These are phyloP conservation scores for Crithidia expoeki DNA, from an alignment of 208 protist species.

Conservation along the genomic window DNA sequence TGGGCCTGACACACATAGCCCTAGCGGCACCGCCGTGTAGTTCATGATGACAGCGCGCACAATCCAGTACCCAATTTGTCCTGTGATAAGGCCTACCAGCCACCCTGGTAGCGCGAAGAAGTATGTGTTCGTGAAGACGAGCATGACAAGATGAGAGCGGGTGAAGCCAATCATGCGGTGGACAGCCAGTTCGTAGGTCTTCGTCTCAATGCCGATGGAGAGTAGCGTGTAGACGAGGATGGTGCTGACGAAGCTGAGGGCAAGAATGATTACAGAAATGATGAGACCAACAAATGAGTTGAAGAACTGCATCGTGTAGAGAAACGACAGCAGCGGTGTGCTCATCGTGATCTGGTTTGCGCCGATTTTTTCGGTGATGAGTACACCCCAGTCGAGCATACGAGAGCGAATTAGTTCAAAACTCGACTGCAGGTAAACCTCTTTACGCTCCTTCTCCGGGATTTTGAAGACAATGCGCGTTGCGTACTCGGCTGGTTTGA, in stretches of 20 bases:
- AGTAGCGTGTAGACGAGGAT: conserved; percentile 95
- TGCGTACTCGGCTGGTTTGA: conserved; percentile 29
- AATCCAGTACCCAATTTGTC: conserved; percentile 57
- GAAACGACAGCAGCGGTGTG: conserved; percentile 63
- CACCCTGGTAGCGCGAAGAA: conserved; percentile 84
- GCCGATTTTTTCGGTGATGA: conserved; percentile 57
- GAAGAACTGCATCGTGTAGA: conserved; percentile 76
- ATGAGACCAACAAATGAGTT: conserved; percentile 91
- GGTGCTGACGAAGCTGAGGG: conserved; percentile 81
- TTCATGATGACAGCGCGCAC: conserved; percentile 40
- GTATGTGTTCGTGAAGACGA: conserved; percentile 71
- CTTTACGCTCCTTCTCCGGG: conserved; percentile 17
- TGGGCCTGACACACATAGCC: conserved; percentile 30
- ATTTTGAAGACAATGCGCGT: conserved; percentile 57
- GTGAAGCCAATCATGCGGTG: conserved; percentile 92
- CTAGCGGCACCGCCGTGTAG: conserved; percentile 43
- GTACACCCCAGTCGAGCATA: conserved; percentile 50
- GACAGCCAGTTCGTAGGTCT: conserved; percentile 94
- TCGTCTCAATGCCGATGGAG: conserved; percentile 90
- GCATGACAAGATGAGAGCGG: conserved; percentile 39
- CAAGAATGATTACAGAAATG: conserved; percentile 85
- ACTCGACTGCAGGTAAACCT: conserved; percentile 43
- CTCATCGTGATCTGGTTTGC: conserved; percentile 61
- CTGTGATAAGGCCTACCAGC: conserved; percentile 70
- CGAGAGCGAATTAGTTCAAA: conserved; percentile 49